These are phyloP conservation scores for Candida argentea DNA, from an alignment of 805 yeast species.

Conservation along the genomic window DNA sequence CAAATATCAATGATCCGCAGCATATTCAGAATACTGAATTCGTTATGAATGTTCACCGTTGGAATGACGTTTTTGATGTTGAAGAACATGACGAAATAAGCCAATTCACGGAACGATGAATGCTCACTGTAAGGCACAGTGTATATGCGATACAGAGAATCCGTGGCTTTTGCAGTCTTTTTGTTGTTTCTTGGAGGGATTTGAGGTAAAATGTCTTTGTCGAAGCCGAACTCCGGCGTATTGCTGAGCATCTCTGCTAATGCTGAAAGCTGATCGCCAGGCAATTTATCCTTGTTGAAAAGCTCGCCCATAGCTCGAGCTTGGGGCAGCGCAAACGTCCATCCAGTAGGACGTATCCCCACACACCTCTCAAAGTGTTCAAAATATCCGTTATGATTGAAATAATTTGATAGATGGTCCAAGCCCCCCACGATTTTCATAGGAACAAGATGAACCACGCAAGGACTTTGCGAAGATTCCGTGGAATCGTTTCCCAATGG, in stretches of 20 bases:
- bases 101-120: constrained; percentile 76
- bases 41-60: constrained; percentile 51
- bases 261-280: constrained; percentile 1
- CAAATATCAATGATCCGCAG: constrained; percentile 20
- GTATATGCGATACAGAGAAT: constrained; percentile 34
- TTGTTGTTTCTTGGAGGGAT: constrained; percentile 6
- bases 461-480: too few species aligned
- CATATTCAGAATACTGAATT: constrained; percentile 18
- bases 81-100: constrained; percentile 49
- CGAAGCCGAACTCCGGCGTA: constrained; percentile 13
- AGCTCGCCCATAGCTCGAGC: constrained; percentile 6
- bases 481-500: constrained; percentile 29
- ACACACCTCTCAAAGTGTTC: constrained; percentile 46
- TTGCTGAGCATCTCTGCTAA: constrained; percentile 9
- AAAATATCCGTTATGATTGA: constrained; percentile 34
- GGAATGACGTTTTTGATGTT: constrained; percentile 53
- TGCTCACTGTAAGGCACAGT: constrained; percentile 89
- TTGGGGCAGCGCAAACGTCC: constrained; percentile 44
- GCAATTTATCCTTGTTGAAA: constrained; percentile 1
- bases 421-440: constrained; percentile 45
- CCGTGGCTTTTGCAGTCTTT: constrained; percentile 10
- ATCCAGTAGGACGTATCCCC: constrained; percentile 86
- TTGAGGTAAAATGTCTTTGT: constrained; percentile 24
- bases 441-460: constrained; percentile 56
- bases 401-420: constrained; percentile 38